Percentiles rank a stretch among this genome's conserved stretches.
phyloP scores from a whole-genome alignment of 306 rosid species.

The Sicyos baderoa region DNA sequence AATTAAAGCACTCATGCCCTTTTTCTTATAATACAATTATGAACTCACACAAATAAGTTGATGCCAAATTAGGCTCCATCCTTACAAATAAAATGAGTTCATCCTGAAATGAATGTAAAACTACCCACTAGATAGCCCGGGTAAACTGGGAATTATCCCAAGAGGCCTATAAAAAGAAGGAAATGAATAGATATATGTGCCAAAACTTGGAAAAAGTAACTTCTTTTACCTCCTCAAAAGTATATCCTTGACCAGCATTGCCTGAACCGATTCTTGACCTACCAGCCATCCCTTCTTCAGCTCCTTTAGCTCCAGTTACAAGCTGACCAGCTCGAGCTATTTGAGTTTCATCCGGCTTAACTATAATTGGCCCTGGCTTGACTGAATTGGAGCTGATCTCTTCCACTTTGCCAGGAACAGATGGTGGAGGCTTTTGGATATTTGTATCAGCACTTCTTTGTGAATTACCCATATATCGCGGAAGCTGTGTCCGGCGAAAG shows the following conservation, averaged over 20 bases:
- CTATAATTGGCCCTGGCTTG: slow-evolving; percentile 50
- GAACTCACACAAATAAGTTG: not conserved
- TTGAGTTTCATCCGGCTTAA: slow-evolving; percentile 68
- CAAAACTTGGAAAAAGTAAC: not conserved
- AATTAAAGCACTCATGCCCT: slow-evolving; percentile 21
- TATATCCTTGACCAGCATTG: slow-evolving; percentile 99
- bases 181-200: not conserved
- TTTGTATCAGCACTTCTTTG: slow-evolving; percentile 67
- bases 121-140: not conserved
- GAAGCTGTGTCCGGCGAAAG: slow-evolving; percentile 81
- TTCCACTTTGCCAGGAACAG: slow-evolving; percentile 68
- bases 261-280: slow-evolving; percentile 81
- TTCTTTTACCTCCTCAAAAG: slow-evolving; percentile 72
- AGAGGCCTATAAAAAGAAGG: not conserved
- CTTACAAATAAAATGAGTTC: slow-evolving; percentile 1
- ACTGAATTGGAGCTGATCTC: slow-evolving; percentile 41
- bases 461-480: slow-evolving; percentile 56
- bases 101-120: not conserved
- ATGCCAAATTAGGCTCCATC: not conserved
- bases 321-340: slow-evolving; percentile 51
- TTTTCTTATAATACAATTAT: not conserved
- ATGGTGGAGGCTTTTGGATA: slow-evolving; percentile 60
- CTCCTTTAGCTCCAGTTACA: slow-evolving; percentile 60
- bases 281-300: slow-evolving; percentile 64
- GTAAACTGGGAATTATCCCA: not conserved